Percentiles rank a stretch among this genome's conserved stretches.
Conservation (phyloP, 352 stramenopile species). For the Phytophthora pinifolia region DNA sequence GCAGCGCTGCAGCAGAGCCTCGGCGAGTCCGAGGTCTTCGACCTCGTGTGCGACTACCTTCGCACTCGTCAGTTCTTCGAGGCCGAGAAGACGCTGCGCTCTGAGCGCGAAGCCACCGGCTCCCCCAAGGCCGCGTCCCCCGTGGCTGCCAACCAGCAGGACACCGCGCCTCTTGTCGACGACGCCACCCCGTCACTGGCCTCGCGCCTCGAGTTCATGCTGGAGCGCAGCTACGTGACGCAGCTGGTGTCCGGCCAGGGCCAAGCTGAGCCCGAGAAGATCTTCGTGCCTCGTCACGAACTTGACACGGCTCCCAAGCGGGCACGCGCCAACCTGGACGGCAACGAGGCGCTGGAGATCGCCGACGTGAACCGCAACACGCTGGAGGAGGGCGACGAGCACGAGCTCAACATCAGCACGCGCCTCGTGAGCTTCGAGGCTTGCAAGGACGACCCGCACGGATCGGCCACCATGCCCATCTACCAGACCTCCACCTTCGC, state of each 20-base stretch:
- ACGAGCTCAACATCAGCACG: slow-evolving; percentile 73
- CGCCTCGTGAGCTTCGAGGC: slow-evolving; percentile 78
- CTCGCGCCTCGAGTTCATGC: slow-evolving; percentile 76
- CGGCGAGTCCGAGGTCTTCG: slow-evolving; percentile 84
- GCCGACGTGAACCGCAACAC: slow-evolving; percentile 37
- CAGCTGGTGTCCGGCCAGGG: slow-evolving; percentile 73
- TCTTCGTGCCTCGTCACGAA: slow-evolving; percentile 76
- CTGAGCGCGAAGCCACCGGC: slow-evolving; percentile 45
- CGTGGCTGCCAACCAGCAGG: slow-evolving; percentile 43
- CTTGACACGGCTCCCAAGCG: slow-evolving; percentile 46
- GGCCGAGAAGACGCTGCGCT: slow-evolving; percentile 70
- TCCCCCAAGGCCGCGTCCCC: slow-evolving; percentile 23
- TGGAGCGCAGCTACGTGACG: slow-evolving; percentile 86
- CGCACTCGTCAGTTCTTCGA: slow-evolving; percentile 87
- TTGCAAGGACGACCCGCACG: slow-evolving; percentile 89
- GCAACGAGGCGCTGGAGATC: slow-evolving; percentile 63
- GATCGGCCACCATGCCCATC: slow-evolving; percentile 90
- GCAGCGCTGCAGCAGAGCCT: slow-evolving; percentile 74
- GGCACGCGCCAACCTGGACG: slow-evolving; percentile 68
- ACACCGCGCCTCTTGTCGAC: slow-evolving; percentile 12
- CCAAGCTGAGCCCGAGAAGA: slow-evolving; percentile 64
- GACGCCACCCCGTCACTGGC: slow-evolving; percentile 33
- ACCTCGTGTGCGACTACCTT: slow-evolving; percentile 88
- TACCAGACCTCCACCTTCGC: slow-evolving; percentile 92
- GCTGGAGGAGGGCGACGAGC: slow-evolving; percentile 34